A percentile compares a stretch with the other conserved stretches of the same genome.
Conservation (phyloP, 2,329 filamentous ascomycete species). For the Apiospora saccharicola region DNA sequence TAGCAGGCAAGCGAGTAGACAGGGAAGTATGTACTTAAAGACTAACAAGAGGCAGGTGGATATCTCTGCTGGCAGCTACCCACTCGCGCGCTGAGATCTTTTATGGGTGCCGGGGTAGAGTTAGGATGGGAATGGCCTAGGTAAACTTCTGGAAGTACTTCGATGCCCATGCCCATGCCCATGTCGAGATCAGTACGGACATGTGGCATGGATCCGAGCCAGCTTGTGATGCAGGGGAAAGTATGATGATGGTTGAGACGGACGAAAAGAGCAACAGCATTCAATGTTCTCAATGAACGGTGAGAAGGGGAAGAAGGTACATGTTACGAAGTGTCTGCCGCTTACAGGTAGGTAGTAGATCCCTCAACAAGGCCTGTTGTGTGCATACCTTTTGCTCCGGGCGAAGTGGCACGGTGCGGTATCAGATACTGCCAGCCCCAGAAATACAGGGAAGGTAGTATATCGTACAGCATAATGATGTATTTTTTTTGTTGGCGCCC, state of each 20-base stretch:
- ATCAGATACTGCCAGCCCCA: slow-evolving; percentile 3
- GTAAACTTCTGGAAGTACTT: not conserved
- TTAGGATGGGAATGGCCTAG: slow-evolving; percentile 8
- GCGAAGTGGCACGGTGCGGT: not conserved
- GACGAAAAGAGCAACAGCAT: not conserved
- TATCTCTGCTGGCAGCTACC: slow-evolving; percentile 12
- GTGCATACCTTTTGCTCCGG: not conserved
- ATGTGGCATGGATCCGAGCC: too few relatives aligned
- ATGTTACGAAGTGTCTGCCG: slow-evolving; percentile 4
- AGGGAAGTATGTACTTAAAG: not conserved
- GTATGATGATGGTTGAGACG: not conserved
- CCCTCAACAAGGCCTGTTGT: not conserved
- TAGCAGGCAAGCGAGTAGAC: not conserved
- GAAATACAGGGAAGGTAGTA: not conserved
- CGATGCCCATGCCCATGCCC: too few relatives aligned
- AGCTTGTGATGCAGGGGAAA: not conserved
- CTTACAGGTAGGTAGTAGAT: slow-evolving; percentile 2
- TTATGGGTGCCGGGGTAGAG: slow-evolving; percentile 18
- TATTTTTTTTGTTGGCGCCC: slow-evolving; percentile 17
- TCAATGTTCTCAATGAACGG: not conserved
- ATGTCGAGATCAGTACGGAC: too few relatives aligned
- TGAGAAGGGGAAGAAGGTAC: slow-evolving; percentile 3
- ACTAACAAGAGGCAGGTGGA: slow-evolving; percentile 10
- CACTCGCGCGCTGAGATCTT: slow-evolving; percentile 2
- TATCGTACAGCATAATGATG: slow-evolving; percentile 8